These are phyloP conservation scores for Tricholoma flavovirens DNA, from an alignment of 768 basidiomycete species.

Conservation along the genomic window DNA sequence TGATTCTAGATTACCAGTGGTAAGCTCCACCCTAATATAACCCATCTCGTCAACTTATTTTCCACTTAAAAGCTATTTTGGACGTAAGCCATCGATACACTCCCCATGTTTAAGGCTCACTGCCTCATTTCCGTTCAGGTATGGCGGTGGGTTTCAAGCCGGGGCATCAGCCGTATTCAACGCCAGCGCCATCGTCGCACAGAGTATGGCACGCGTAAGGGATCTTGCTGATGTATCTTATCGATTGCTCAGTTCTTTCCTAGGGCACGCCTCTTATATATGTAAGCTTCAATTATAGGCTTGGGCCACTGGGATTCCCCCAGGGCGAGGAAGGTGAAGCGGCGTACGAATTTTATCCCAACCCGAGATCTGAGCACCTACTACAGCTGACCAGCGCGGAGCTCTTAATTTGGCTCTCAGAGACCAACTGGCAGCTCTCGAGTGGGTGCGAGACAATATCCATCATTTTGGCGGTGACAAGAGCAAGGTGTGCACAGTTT, in stretches of 20 bases:
- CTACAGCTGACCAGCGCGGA: not conserved
- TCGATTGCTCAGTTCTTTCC: not conserved
- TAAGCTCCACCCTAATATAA: constrained; percentile 13
- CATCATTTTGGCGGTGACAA: constrained; percentile 51
- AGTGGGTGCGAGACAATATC: constrained; percentile 53
- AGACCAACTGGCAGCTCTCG: too few relatives aligned
- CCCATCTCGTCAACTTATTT: not conserved
- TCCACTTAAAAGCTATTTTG: constrained; percentile 29
- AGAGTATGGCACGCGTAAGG: constrained; percentile 19
- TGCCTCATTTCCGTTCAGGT: constrained; percentile 5
- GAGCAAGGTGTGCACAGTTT: constrained; percentile 23
- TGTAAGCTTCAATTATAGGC: constrained; percentile 46
- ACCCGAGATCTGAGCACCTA: not conserved
- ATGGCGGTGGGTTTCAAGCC: constrained; percentile 20
- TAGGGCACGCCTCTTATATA: constrained; percentile 39
- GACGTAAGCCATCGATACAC: constrained; percentile 25
- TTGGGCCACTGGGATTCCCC: constrained; percentile 23
- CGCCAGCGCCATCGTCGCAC: constrained; percentile 22
- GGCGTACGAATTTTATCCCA: not conserved
- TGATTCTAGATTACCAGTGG: constrained; percentile 32
- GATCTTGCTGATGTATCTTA: not conserved
- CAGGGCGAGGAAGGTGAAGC: constrained; percentile 24
- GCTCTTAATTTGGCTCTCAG: too few relatives aligned
- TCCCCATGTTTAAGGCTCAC: not conserved
- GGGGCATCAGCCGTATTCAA: constrained; percentile 19